phyloP scores from a whole-genome alignment of 768 basidiomycete genomes.

The Candolleomyces aberdarensis region DNA sequence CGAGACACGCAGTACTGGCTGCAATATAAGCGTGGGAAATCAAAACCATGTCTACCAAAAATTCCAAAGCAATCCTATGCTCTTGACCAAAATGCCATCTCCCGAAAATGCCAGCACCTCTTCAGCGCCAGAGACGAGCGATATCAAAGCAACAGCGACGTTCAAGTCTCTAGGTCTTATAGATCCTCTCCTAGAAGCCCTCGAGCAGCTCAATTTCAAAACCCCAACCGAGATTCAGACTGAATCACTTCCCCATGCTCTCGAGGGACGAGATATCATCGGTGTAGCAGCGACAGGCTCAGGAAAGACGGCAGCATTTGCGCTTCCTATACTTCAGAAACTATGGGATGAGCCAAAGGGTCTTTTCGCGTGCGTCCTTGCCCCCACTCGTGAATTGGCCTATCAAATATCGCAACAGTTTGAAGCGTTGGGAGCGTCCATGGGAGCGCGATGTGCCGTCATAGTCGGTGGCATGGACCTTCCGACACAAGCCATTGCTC shows the following conservation, averaged over 20 bases:
- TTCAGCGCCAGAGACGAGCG: conserved; percentile 18
- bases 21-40: conserved; percentile 9
- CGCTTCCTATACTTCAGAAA: conserved; percentile 92
- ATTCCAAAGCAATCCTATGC: not conserved
- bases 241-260: conserved; percentile 80
- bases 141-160: conserved; percentile 28
- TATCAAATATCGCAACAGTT: conserved; percentile 99
- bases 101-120: conserved; percentile 58
- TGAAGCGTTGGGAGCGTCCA: conserved; percentile 83
- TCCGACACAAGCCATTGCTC: conserved; percentile 84
- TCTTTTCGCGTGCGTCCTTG: conserved; percentile 89
- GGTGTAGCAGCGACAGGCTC: conserved; percentile 98
- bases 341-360: conserved; percentile 95
- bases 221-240: conserved; percentile 89
- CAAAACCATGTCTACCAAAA: not conserved
- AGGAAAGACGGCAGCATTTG: conserved; percentile 98
- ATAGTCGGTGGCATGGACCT: conserved; percentile 96
- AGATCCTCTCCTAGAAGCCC: conserved; percentile 82
- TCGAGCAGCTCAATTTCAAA: conserved; percentile 78
- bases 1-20: not conserved
- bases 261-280: conserved; percentile 93
- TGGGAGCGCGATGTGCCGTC: conserved; percentile 89
- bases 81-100: conserved; percentile 46
- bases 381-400: conserved; percentile 97
- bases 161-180: conserved; percentile 89